Percentiles rank a stretch among this genome's conserved stretches.
These are phyloP conservation scores for Ceratopteris richardii DNA, from an alignment of 75 land plant genomes.

Conservation along the genomic window DNA sequence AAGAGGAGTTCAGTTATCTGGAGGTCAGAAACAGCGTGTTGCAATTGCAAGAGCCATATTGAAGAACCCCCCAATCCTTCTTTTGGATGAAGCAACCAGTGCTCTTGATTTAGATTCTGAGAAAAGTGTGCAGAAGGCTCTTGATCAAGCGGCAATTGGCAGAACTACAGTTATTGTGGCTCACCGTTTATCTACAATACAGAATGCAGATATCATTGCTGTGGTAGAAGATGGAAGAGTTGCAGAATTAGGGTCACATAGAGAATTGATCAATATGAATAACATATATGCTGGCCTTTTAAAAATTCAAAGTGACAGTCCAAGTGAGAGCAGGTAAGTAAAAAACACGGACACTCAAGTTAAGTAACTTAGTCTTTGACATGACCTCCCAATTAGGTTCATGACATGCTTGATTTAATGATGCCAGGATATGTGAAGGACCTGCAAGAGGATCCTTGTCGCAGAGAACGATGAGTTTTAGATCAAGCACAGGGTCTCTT, in stretches of 20 bases:
- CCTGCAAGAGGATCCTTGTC: neutral
- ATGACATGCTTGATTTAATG: too few species aligned
- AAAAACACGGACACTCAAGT: too few species aligned
- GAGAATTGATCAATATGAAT: constrained; percentile 13
- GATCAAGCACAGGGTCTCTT: too few species aligned
- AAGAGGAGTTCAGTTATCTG: constrained; percentile 14
- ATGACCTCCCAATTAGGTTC: too few species aligned
- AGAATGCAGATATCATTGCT: constrained; percentile 22
- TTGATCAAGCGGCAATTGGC: constrained; percentile 10
- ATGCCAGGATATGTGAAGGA: too few species aligned
- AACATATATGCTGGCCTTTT: constrained; percentile 1
- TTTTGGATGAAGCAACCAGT: constrained; percentile 18
- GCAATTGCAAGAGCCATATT: constrained; percentile 17
- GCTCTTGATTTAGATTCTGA: constrained; percentile 12
- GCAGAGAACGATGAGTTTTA: too few species aligned
- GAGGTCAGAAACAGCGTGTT: constrained; percentile 15
- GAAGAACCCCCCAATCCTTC: constrained; percentile 13
- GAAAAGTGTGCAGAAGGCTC: constrained; percentile 13
- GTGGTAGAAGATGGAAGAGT: constrained; percentile 28
- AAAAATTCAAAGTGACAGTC: too few species aligned
- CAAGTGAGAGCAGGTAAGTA: too few species aligned
- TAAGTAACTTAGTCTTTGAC: too few species aligned
- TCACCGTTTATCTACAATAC: constrained; percentile 25
- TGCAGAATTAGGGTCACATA: constrained; percentile 22
- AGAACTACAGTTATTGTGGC: constrained; percentile 14